Base-by-base conservation (phyloP, 306 rosid genomes). In the Vigna reflexopilosa region DNA sequence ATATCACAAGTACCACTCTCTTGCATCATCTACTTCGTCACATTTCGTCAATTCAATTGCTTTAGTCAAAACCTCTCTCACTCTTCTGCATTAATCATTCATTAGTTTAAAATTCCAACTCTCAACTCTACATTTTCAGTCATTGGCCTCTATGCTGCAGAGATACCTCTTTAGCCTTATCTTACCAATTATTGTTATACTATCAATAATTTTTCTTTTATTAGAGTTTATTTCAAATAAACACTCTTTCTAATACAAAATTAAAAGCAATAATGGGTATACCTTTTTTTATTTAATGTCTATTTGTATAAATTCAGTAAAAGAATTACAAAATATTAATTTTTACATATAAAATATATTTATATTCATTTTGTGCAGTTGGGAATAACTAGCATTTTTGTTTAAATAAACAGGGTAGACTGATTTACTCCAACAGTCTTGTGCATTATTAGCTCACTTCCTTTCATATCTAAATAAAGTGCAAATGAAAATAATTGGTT, bases 1-100 rank as follows among this genome's bases (percentile, higher is more conserved):
- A 13, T 15, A 17, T 13, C 26, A 58, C 50, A 45, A 67, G 57
- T 59, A 30, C 83, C 49, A 78, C 44, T 78, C 54, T 6, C 42
- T 77, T 80, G 62, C 85, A 72, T 84, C 83, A 81, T 51, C 65
- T 30, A 50, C 20, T 30, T 28, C 30, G 49, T 84, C 87, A 71
- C 9, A 76, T 17, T 63, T 76, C n/a, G 2, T 81, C 77, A 75
- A 59, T 0, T 45, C 50, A 45, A 40, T 3, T 40, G 56, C 59
- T 16, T 19, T 13, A 19, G 52, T 77, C 82, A 77, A 54, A 56
- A 10, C 1, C 1, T 1, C 4, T 64, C 38, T 19, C 13, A 77
- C 24, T 66, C 19, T 66, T 51, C 54, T 42, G 30, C 72, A 66
- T 66, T 66, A n/a, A 64, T 38, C 17, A 1, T 64, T 64, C 38